Evolutionary conservation across 2,329 filamentous ascomycete species (phyloP).

Genomic region (Onygenales sp.): DNA sequence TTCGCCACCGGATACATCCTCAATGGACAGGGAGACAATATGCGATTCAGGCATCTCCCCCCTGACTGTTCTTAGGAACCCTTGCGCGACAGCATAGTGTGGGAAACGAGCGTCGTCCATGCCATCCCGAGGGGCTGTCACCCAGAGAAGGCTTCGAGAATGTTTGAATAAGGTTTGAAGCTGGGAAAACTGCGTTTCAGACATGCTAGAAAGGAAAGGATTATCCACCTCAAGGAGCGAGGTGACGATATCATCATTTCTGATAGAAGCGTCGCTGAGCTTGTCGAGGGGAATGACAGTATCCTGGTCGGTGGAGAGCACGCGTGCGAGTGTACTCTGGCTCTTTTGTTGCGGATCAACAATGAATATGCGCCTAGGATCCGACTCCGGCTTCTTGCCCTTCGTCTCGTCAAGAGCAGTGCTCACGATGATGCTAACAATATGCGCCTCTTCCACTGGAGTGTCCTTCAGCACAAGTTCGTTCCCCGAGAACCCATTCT

Average conservation of each 20-base stretch:
- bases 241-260: conserved; percentile 5
- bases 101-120: conserved; percentile 1
- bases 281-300: conserved; percentile 1
- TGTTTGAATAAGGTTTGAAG: conserved; percentile 17
- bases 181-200: conserved; percentile 13
- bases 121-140: conserved; percentile 14
- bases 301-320: neutral
- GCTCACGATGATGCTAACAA: conserved; percentile 9
- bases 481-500: conserved; percentile 17
- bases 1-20: neutral
- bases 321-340: neutral
- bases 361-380: conserved; percentile 1
- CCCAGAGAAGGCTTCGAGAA: conserved; percentile 21
- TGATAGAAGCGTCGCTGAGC: neutral
- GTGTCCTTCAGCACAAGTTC: conserved; percentile 9
- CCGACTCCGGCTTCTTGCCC: conserved; percentile 9
- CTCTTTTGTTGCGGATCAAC: neutral
- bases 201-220: conserved; percentile 12
- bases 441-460: conserved; percentile 7
- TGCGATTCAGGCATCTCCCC: conserved; percentile 5
- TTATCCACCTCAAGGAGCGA: conserved; percentile 11
- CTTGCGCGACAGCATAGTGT: conserved; percentile 2
- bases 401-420: conserved; percentile 6
- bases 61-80: conserved; percentile 10
- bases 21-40: neutral